phyloP scores from a whole-genome alignment of 352 stramenopile species.

The Phytopythium ostracodes region DNA sequence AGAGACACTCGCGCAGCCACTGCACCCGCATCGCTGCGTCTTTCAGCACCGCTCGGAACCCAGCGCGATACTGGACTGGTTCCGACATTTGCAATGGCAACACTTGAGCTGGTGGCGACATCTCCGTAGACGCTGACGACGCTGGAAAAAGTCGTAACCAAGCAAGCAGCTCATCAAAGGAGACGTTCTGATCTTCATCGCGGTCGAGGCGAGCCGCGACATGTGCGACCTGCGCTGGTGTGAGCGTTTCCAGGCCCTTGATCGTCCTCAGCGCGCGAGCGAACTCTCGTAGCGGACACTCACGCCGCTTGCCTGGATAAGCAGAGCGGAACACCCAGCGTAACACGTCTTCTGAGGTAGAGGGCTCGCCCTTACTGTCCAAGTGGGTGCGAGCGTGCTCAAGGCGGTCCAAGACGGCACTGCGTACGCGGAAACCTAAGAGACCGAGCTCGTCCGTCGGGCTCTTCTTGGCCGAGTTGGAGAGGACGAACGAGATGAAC shows the following conservation, averaged over 20 bases:
- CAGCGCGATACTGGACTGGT: not conserved
- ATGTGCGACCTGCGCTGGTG: slow-evolving; percentile 40
- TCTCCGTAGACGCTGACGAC: not conserved
- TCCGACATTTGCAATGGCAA: not conserved
- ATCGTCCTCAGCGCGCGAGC: slow-evolving; percentile 29
- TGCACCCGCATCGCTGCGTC: not conserved
- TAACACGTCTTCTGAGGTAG: slow-evolving; percentile 50
- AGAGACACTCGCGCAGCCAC: not conserved
- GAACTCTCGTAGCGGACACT: slow-evolving; percentile 33
- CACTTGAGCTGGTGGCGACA: not conserved
- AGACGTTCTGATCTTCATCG: slow-evolving; percentile 48
- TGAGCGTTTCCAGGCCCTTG: slow-evolving; percentile 27
- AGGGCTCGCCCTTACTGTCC: slow-evolving; percentile 18
- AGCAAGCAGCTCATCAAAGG: slow-evolving; percentile 61
- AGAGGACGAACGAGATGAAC: slow-evolving; percentile 74
- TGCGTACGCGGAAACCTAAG: slow-evolving; percentile 39
- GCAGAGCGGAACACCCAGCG: slow-evolving; percentile 45
- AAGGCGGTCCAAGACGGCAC: slow-evolving; percentile 26
- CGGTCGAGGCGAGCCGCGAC: slow-evolving; percentile 53
- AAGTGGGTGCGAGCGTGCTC: slow-evolving; percentile 15
- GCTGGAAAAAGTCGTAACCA: slow-evolving; percentile 45
- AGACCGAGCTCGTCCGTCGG: slow-evolving; percentile 41
- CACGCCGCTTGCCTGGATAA: slow-evolving; percentile 23
- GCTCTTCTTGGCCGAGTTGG: slow-evolving; percentile 15
- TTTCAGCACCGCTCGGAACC: slow-evolving; percentile 5